Base-by-base conservation (phyloP, 768 basidiomycete species). In the Candolleomyces efflorescens region DNA sequence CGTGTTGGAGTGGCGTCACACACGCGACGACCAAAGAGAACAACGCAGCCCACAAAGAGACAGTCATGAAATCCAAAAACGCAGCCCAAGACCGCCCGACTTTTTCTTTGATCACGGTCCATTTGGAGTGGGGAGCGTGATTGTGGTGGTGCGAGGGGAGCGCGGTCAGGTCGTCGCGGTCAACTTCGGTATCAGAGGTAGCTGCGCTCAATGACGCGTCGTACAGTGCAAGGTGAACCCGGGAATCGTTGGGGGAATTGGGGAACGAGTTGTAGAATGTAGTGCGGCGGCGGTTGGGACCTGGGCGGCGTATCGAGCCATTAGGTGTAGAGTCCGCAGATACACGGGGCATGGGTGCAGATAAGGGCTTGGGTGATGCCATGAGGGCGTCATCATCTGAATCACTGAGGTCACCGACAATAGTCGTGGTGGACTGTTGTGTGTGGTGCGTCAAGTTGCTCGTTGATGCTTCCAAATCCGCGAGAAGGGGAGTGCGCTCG, bases 31-130 rank as follows among this genome's bases (percentile, higher is more conserved):
- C 48, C 41, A 95, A 73, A 2, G 90, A 92, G 1, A 81, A 69
- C 18, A 92, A 65, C 2, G 92, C 87, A 0, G 91, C 89, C 79
- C 90, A 88, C 41, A 95, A 81, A 0, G 94, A 94, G 0, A 87
- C 89, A 0, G 94, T 95, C 88, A 97, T 92, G 72, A 94, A 92
- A 20, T 79, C 78, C 66, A 82, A 81, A 63, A 87, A 70, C 6
- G 72, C 69, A 6, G 67, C 67, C 71, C 77, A 77, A 22, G 62
- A n/a, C 12, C 68, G 65, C 10, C 60, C 57, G 7, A 74, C 27
- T 9, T 65, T 64, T 15, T 68, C 66, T 41, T 64, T 59, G 5
- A 65, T 41, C 17, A 20, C 69, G 69, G 18, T 68, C 66, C 46
- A 69, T 13, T 27, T 38, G 36, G 52, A 24, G 18, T 39, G 54